Conservation (phyloP, 1,139 yeast genomes). For the Yamadazyma sp. region DNA sequence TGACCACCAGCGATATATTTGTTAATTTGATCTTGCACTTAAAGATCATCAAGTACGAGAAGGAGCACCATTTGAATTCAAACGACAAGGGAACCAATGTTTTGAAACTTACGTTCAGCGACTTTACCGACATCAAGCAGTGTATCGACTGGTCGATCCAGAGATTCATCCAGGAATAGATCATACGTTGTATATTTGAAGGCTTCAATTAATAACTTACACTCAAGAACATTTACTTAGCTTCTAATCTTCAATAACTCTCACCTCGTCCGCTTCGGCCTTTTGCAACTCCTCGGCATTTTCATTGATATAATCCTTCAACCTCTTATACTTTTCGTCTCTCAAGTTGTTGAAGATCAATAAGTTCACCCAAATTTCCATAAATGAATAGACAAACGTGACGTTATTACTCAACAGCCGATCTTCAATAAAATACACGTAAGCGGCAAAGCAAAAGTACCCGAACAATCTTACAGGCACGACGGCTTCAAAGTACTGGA, state of each 20-base stretch:
- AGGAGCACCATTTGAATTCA: slow-evolving; percentile 25
- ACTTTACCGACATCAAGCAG: slow-evolving; percentile 61
- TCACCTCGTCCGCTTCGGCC: slow-evolving; percentile 29
- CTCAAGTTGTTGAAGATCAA: slow-evolving; percentile 61
- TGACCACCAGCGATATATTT: slow-evolving; percentile 43
- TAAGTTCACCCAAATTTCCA: slow-evolving; percentile 73
- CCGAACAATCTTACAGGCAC: slow-evolving; percentile 66
- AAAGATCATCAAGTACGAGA: slow-evolving; percentile 33
- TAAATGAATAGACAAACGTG: slow-evolving; percentile 59
- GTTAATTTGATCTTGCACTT: slow-evolving; percentile 38
- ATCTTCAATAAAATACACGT: slow-evolving; percentile 40
- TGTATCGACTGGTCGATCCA: slow-evolving; percentile 63
- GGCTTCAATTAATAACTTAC: no score
- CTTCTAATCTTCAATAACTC: slow-evolving; percentile 22
- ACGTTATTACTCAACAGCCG: slow-evolving; percentile 58
- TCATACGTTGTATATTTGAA: not conserved
- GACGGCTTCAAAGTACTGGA: slow-evolving; percentile 59
- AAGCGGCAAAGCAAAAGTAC: slow-evolving; percentile 53
- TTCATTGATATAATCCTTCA: slow-evolving; percentile 38
- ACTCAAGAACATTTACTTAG: not conserved
- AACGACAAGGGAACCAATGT: slow-evolving; percentile 39
- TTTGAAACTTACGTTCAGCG: slow-evolving; percentile 52
- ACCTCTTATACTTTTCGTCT: slow-evolving; percentile 56
- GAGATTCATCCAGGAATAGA: slow-evolving; percentile 26
- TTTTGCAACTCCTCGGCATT: slow-evolving; percentile 33